Evolutionary conservation across 495 filamentous ascomycete genomes (phyloP).

Genomic region (Poronia punctata): DNA sequence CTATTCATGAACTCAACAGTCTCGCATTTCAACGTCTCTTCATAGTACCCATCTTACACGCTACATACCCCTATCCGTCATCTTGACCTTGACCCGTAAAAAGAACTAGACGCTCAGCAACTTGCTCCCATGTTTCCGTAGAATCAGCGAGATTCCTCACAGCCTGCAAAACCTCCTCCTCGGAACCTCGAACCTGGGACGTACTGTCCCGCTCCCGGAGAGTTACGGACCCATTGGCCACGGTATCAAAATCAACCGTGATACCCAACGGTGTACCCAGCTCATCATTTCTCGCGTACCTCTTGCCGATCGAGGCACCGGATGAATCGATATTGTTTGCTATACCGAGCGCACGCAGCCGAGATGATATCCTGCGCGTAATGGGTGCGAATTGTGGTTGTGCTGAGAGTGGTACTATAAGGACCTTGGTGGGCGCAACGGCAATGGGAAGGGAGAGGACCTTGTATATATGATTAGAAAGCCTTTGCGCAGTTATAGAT

Average conservation of each 20-base stretch:
- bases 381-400: conserved; percentile 53
- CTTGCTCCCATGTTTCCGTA: conserved; percentile 58
- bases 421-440: conserved; percentile 62
- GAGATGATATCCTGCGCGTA: conserved; percentile 41
- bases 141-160: conserved; percentile 55
- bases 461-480: too few species aligned
- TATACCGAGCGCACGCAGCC: conserved; percentile 52
- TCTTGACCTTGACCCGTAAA: conserved; percentile 52
- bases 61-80: conserved; percentile 33
- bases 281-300: conserved; percentile 61
- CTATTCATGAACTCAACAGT: too few species aligned
- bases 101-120: conserved; percentile 53
- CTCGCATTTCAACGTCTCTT: too few species aligned
- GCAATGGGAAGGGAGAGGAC: conserved; percentile 61
- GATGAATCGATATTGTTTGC: conserved; percentile 60
- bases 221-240: conserved; percentile 62
- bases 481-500: conserved; percentile 1
- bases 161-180: conserved; percentile 59
- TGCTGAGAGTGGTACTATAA: conserved; percentile 59
- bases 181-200: conserved; percentile 57
- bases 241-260: conserved; percentile 64
- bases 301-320: conserved; percentile 62
- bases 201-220: conserved; percentile 61
- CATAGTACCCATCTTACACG: too few species aligned
- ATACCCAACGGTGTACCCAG: conserved; percentile 59